Evolutionary conservation across 129 eudicot species (phyloP).

Genomic region (Heracleum sosnowskyi): DNA sequence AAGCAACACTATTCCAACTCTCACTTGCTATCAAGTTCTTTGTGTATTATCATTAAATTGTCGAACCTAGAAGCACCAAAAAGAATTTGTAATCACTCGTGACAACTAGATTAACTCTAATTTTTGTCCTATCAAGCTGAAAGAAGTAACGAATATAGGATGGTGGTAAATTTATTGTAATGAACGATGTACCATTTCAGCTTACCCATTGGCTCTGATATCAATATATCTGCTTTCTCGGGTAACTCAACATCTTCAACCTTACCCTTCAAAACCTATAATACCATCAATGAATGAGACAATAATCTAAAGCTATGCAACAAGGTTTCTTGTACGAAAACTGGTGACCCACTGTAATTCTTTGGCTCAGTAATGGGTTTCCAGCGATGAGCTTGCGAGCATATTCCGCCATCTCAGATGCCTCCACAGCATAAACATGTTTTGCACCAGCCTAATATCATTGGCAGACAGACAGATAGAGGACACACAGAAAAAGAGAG

Average conservation of each 20-base stretch:
- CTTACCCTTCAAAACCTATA: constrained; percentile 87
- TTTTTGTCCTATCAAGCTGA: background rate
- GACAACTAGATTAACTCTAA: background rate
- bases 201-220: constrained; percentile 99
- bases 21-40: background rate
- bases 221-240: constrained; percentile 92
- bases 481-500: background rate
- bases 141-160: background rate
- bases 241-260: constrained; percentile 97
- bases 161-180: background rate
- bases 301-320: constrained; percentile 11
- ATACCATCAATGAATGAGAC: constrained; percentile 14
- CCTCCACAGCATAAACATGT: constrained; percentile 98
- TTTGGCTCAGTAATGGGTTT: constrained; percentile 63
- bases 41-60: background rate
- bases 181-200: background rate
- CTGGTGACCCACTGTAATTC: constrained; percentile 66
- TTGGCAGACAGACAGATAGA: constrained; percentile 1
- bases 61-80: background rate
- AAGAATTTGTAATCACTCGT: background rate
- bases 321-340: constrained; percentile 12
- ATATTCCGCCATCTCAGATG: constrained; percentile 98
- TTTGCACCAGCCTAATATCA: constrained; percentile 83
- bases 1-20: background rate
- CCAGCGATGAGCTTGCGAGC: constrained; percentile 92